Evolutionary conservation across 2,329 filamentous ascomycete species (phyloP).

Genomic region (Macroventuria anomochaeta): DNA sequence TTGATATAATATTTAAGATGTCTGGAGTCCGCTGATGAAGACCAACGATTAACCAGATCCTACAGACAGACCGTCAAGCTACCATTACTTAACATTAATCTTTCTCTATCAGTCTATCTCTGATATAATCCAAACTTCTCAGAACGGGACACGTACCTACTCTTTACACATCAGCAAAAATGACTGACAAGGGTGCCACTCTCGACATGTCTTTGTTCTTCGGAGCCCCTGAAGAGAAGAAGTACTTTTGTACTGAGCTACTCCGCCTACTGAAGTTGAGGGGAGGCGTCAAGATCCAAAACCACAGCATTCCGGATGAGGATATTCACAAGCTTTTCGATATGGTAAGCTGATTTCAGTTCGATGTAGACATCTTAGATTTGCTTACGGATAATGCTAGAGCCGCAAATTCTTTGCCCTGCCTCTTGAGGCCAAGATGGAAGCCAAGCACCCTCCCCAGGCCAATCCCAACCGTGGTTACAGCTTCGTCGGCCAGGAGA

Average conservation of each 20-base stretch:
- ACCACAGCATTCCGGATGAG: slow-evolving; percentile 17
- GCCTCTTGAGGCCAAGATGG: slow-evolving; percentile 5
- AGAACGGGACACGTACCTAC: no score
- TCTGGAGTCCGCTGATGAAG: no score
- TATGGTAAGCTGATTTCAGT: no score
- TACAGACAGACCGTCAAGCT: no score
- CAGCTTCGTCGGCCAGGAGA: slow-evolving; percentile 2
- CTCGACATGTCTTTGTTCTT: slow-evolving; percentile 10
- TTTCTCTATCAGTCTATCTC: no score
- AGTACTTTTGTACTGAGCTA: slow-evolving; percentile 3
- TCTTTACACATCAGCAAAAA: not conserved
- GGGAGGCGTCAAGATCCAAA: slow-evolving; percentile 17
- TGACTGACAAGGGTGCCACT: slow-evolving; percentile 4
- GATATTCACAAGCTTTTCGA: slow-evolving; percentile 6
- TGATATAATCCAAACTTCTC: no score
- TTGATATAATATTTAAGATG: no score
- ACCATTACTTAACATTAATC: no score
- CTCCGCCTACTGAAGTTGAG: not conserved
- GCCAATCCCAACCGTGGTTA: slow-evolving; percentile 22
- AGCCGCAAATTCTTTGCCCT: slow-evolving; percentile 19
- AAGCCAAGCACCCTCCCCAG: not conserved
- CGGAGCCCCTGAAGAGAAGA: not conserved
- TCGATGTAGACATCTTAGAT: no score
- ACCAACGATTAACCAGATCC: no score
- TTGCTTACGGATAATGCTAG: no score